Base-by-base conservation (phyloP, 345 rosid species). In the Corchorus olitorius region DNA sequence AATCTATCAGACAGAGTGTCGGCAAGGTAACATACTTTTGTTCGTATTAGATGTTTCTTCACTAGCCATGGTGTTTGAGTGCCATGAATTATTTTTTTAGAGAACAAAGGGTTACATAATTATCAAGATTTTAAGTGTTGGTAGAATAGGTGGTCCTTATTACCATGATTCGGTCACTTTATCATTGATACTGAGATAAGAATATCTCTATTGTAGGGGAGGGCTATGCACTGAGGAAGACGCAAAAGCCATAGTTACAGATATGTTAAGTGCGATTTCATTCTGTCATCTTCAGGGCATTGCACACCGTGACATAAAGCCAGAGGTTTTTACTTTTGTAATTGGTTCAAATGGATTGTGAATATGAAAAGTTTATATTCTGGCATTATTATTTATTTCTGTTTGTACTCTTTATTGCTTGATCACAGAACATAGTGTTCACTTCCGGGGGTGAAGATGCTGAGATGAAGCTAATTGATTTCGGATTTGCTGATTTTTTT, bases 241-340 rank as follows among this genome's bases (percentile, higher is more conserved):
- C 64, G 91, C 95, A 52, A 92, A 89, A 82, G 90, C 84, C 59
- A 89, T 89, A 78, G 66, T 90, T 65, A 86, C 85, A 77, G 95
- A 90, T 78, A 90, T 92, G 75, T 86, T 92, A 56, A 84, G 83
- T 65, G 92, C 90, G 81, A 94, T 90, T 82, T 82, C 93, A 46
- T 92, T 90, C 87, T 92, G 97, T 83, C 97, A 92, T 88, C 92
- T 92, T 75, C 95, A 92, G 81, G 97, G 97, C 14, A 92, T 92
- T 59, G 95, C 88, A 43, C 97, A 92, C 73, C 89, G 97, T 22
- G 97, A 90, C 82, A 81, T 92, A 55, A 92, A 92, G 81, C 97
- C 95, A 41, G 97, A 92, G 91, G 97, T 92, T 54, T 66, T 74
- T 78, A 39, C 64, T 46, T 54, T 72, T 35, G 54, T 71, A 75